Base-by-base conservation (phyloP, 768 basidiomycete species). In the Pulveroboletus sp. region DNA sequence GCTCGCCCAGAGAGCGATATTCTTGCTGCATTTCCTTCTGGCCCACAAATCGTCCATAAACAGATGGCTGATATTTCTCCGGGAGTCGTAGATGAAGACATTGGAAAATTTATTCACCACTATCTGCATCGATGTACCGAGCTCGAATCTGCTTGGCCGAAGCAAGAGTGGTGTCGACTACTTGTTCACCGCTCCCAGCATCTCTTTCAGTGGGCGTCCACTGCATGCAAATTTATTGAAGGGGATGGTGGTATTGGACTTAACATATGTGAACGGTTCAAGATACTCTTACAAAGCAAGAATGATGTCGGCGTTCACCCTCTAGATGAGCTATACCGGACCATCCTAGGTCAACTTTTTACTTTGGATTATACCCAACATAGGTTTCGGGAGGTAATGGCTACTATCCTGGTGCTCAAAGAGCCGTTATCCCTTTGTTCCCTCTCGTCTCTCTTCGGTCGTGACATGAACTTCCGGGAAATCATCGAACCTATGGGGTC, bases 171-270 rank as follows among this genome's bases (percentile, higher is more conserved):
- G 66, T 53, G 54, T 56, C 46, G 33, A 38, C 27, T 52, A 2
- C 57, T 69, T 17, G 57, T 59, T 35, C 31, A 50, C 13, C 60
- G 48, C 14, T 65, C 68, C 1, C 60, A 69, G 17, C 66, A 52
- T 14, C 61, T 69, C 21, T 69, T 71, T 46, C 63, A 69, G 45
- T 70, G 66, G 68, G 68, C 69, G 1, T 58, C 49, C 14, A 66
- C 66, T 3, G 69, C 61, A 6, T 67, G 66, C 52, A 47, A 42
- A 9, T 64, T 58, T 21, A 62, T 69, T 27, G 47, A 57, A 27
- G 59, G 64, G 8, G 52, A 51, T n/a, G 54, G 50, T 21, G 45
- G 57, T 9, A 32, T 46, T 18, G 62, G 59, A 14, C 46, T 57
- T 14, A 38, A 17, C 26, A 21, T 55, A 8, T n/a, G 5, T 11